A percentile compares a stretch with the other conserved stretches of the same genome.
These are phyloP conservation scores for Trebouxia sp. DNA, from an alignment of 139 green algal species.

Conservation along the genomic window DNA sequence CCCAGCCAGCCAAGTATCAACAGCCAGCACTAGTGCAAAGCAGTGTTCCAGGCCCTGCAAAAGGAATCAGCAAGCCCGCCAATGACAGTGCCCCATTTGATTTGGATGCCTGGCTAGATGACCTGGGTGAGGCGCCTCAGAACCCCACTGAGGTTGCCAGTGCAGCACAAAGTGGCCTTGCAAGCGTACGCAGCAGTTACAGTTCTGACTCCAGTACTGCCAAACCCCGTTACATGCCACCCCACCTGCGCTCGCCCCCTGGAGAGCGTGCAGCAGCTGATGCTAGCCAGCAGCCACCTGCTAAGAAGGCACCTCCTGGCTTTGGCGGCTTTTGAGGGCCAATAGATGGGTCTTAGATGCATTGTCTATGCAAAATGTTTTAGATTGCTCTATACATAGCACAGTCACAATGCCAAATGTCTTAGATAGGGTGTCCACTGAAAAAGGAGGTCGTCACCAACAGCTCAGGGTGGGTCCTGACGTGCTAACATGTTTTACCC, in stretches of 20 bases:
- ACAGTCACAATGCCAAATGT: no score
- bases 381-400: no score
- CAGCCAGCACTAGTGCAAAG: no score
- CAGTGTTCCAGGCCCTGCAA: no score
- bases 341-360: no score
- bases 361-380: no score
- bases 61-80: no score
- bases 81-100: not conserved
- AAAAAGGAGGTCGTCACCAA: no score
- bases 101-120: slow-evolving; percentile 5
- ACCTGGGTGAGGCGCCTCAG: not conserved
- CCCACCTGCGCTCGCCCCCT: not conserved
- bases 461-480: no score
- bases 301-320: not conserved
- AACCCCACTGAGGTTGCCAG: not conserved
- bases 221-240: not conserved
- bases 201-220: not conserved
- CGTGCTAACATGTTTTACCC: no score
- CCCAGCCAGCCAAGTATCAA: no score
- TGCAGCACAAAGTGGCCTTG: not conserved
- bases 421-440: no score
- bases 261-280: not conserved
- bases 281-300: not conserved
- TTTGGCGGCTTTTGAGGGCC: not conserved
- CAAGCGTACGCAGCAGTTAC: not conserved